phyloP scores from a whole-genome alignment of 2,329 filamentous ascomycete species.

The Zarea fungicola region DNA sequence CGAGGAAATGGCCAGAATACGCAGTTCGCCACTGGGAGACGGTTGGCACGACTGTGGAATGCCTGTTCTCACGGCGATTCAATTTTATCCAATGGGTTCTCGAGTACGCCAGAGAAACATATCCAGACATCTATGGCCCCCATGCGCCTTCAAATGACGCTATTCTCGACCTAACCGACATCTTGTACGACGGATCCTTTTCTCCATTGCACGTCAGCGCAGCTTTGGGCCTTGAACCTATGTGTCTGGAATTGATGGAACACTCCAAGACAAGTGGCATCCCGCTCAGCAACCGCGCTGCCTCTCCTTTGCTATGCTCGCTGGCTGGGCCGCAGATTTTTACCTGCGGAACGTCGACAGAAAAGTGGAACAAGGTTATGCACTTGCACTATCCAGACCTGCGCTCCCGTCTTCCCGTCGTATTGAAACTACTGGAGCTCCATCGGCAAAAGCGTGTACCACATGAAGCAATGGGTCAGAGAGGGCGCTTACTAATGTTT shows the following conservation, averaged over 20 bases:
- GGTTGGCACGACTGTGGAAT: slow-evolving; percentile 21
- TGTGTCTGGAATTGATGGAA: slow-evolving; percentile 17
- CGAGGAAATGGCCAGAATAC: slow-evolving; percentile 23
- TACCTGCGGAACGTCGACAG: slow-evolving; percentile 1
- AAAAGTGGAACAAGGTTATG: slow-evolving; percentile 19
- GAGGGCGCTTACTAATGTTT: slow-evolving; percentile 14
- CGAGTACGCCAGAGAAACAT: slow-evolving; percentile 28
- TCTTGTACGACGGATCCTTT: slow-evolving; percentile 23
- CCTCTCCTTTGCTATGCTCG: slow-evolving; percentile 31
- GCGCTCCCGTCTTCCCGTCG: neutral
- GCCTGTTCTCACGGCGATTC: slow-evolving; percentile 25
- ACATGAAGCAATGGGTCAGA: neutral
- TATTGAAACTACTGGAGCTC: slow-evolving; percentile 21
- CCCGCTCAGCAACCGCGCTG: slow-evolving; percentile 13
- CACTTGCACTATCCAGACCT: neutral
- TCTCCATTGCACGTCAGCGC: slow-evolving; percentile 31
- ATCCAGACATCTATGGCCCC: slow-evolving; percentile 21
- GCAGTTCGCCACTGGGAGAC: slow-evolving; percentile 25
- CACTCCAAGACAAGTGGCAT: slow-evolving; percentile 16
- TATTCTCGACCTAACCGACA: slow-evolving; percentile 26
- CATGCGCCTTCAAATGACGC: slow-evolving; percentile 19
- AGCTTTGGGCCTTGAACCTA: slow-evolving; percentile 25
- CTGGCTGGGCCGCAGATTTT: slow-evolving; percentile 27
- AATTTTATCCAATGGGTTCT: slow-evolving; percentile 33
- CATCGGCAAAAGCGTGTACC: neutral